Base-by-base conservation (phyloP, 164 flowering plant species). In the Amborella trichopoda region DNA sequence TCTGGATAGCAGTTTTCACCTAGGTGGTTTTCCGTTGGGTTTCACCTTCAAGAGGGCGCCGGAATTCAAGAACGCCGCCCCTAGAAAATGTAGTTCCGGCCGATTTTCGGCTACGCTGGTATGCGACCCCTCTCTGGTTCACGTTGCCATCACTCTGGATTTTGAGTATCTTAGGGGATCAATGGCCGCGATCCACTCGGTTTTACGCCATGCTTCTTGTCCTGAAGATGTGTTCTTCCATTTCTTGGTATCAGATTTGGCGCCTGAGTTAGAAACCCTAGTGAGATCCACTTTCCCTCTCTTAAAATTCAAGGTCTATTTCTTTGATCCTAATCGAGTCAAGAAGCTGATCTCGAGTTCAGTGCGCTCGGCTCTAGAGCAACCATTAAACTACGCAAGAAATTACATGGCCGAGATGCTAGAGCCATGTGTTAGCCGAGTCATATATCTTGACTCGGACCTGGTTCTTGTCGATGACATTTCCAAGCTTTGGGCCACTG, bases 381-480 rank as follows among this genome's bases (percentile, higher is more conserved):
- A 61, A 45, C 72, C 72, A 6, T 39, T 68, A 19, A 64, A 68
- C 28, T 68, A 64, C 46, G 68, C 72, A 1, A 46, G 72, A 16
- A 68, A 54, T 27, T 68, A 68, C 46, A 45, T 68, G 14, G 66
- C 63, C 16, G 65, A 58, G 5, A 36, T 64, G 3, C 46, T 68
- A 4, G 60, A 56, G 39, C 65, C 66, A 3, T 68, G 72, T 50
- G 68, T 68, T 25, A 26, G 55, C n/a, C 62, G 68, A 18, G 68
- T 68, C 14, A 57, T 68, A 22, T 68, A 64, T 30, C 49, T 68
- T 19, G 72, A 68, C 43, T 64, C 72, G n/a, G 72, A 68, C 51
- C 49, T 68, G 11, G 64, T 68, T 8, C 36, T 68, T 11, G 68
- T 68, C 4, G 72, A 64, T 40, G 72, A 68, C 50, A 56, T 68